Percentiles rank a stretch among this genome's conserved stretches.
phyloP scores from a whole-genome alignment of 345 rosid genomes.

The Lumnitzera littorea region DNA sequence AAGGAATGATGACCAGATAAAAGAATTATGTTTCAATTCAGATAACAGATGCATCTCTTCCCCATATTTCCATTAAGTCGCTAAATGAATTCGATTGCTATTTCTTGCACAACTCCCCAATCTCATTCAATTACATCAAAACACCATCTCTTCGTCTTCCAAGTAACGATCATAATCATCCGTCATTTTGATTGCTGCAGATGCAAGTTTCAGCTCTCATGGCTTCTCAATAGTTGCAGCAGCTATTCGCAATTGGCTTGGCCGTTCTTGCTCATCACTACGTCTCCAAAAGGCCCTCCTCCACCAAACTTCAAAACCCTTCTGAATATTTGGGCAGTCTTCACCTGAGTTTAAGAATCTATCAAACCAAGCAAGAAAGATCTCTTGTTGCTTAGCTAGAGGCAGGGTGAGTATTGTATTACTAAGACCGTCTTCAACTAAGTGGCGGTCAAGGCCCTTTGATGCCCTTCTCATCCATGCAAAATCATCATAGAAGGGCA shows the following conservation, averaged over 20 bases:
- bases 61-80: no score
- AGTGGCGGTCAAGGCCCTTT: slow-evolving; percentile 81
- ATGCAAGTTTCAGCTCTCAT: no score
- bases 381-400: slow-evolving; percentile 83
- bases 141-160: no score
- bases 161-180: no score
- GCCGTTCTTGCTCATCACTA: slow-evolving; percentile 50
- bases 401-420: slow-evolving; percentile 93
- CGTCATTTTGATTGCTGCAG: no score
- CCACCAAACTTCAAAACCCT: slow-evolving; percentile 99
- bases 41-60: no score
- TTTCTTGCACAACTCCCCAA: no score
- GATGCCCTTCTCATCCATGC: slow-evolving; percentile 96
- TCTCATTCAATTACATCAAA: no score
- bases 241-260: slow-evolving; percentile 44
- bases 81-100: no score
- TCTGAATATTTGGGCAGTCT: slow-evolving; percentile 94
- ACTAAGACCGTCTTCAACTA: slow-evolving; percentile 92
- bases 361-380: slow-evolving; percentile 85
- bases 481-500: slow-evolving; percentile 89
- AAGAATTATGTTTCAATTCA: no score
- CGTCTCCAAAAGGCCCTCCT: slow-evolving; percentile 90
- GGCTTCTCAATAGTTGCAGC: slow-evolving; percentile 38
- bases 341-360: slow-evolving; percentile 84
- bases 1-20: no score